Evolutionary conservation across 306 rosid species (phyloP).

Genomic region (Malus orientalis): DNA sequence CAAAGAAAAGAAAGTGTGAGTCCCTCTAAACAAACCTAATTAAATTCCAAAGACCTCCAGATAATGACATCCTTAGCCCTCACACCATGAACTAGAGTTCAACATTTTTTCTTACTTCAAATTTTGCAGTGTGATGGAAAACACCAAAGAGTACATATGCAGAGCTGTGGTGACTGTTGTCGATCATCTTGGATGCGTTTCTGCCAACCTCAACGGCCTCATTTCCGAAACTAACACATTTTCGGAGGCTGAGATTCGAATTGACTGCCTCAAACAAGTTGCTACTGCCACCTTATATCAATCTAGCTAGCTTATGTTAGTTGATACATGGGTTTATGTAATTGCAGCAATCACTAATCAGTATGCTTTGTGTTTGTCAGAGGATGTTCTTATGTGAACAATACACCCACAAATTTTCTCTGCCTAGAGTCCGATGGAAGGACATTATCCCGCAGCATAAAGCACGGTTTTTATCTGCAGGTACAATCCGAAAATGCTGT

Average conservation of each 20-base stretch:
- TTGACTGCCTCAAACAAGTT: slow-evolving; percentile 70
- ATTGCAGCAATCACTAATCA: background rate
- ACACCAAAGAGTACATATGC: slow-evolving; percentile 72
- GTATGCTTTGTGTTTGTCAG: slow-evolving; percentile 28
- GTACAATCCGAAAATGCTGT: slow-evolving; percentile 18
- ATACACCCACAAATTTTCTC: slow-evolving; percentile 56
- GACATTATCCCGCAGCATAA: slow-evolving; percentile 50
- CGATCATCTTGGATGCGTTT: slow-evolving; percentile 86
- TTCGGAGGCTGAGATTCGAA: slow-evolving; percentile 54
- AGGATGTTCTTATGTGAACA: slow-evolving; percentile 57
- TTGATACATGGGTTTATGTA: background rate
- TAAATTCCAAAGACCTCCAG: background rate
- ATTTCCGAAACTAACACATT: slow-evolving; percentile 51
- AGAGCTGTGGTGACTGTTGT: slow-evolving; percentile 67
- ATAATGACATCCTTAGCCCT: background rate
- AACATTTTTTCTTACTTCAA: background rate
- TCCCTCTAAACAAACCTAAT: background rate
- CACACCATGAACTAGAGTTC: background rate
- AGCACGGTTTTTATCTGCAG: slow-evolving; percentile 41
- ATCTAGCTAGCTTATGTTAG: background rate
- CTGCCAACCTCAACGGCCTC: slow-evolving; percentile 47
- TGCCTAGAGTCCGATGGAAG: slow-evolving; percentile 41
- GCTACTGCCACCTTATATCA: background rate
- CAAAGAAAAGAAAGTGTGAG: slow-evolving; percentile 62
- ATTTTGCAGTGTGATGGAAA: slow-evolving; percentile 56